Evolutionary conservation across 768 basidiomycete genomes (phyloP).

Genomic region (Termitomyces titanicus): DNA sequence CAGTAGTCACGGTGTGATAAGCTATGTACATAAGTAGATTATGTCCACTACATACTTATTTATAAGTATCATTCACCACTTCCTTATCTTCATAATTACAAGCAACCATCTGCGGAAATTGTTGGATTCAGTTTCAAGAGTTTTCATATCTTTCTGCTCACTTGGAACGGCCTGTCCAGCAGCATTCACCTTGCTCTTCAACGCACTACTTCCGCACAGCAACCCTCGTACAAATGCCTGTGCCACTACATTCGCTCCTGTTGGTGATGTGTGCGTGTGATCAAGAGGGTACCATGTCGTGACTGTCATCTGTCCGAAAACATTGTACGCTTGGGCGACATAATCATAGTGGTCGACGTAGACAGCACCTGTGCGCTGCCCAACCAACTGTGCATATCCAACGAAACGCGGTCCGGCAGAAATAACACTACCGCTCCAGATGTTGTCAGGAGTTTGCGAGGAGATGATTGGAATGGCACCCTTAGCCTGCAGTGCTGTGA

Average conservation of each 20-base stretch:
- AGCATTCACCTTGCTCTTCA: constrained; percentile 19
- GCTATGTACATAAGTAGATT: too few species aligned
- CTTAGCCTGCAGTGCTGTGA: constrained; percentile 37
- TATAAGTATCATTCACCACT: background rate
- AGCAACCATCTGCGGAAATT: background rate
- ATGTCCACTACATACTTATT: too few species aligned
- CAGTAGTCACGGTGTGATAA: too few species aligned
- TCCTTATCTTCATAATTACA: background rate
- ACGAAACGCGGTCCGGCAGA: constrained; percentile 41
- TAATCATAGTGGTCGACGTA: constrained; percentile 47
- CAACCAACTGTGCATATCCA: constrained; percentile 37
- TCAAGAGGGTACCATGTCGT: constrained; percentile 42
- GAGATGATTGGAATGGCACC: constrained; percentile 46
- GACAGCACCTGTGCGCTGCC: constrained; percentile 30
- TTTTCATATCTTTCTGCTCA: background rate
- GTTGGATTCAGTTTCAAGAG: background rate
- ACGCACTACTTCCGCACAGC: constrained; percentile 32
- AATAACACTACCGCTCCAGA: constrained; percentile 33
- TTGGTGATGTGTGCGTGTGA: constrained; percentile 41
- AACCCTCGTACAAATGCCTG: constrained; percentile 45
- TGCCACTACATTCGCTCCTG: constrained; percentile 44
- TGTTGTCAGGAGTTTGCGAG: constrained; percentile 45
- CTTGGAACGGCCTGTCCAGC: constrained; percentile 1
- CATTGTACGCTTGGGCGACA: constrained; percentile 38
- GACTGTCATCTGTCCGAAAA: constrained; percentile 34